Base-by-base conservation (phyloP, 352 stramenopile species). In the Pseudoperonospora humuli region DNA sequence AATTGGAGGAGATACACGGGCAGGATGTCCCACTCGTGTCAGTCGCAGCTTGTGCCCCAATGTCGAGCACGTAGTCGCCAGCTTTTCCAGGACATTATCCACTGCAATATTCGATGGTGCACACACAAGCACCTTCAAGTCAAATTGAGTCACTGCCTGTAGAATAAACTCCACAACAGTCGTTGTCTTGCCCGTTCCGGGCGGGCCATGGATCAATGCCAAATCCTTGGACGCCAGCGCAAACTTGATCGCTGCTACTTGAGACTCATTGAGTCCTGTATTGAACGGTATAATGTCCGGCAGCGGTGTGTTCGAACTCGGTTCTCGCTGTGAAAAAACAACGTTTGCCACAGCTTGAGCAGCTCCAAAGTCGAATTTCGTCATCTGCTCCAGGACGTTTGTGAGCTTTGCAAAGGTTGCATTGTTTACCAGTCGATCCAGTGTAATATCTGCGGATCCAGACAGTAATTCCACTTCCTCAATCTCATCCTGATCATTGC, bases 71-170 rank as follows among this genome's bases (percentile, higher is more conserved):
- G 58, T 58, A 19, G 40, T 62, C 3, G 93, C 84, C 1, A 98
- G 50, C 29, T 96, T 92, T 62, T 98, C 91, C 26, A 98, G 65
- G 6, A 99, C 78, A 63, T 98, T 98, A 70, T 99, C 96, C 10
- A 99, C 96, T 2, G 95, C 96, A 26, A 99, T 95, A 70, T 99
- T 99, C 32, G 92, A 98, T 23, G 96, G 95, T 45, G 96, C 96
- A 39, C 89, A 97, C 3, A 98, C 94, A 14, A 99, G 70, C 11
- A 99, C 83, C 46, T 91, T 93, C 56, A 90, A 79, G 4, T 85
- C 46, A 42, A 81, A 84, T 10, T 59, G 56, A 20, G 71, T 57
- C 8, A 98, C 91, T 10, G 86, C 88, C 59, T 98, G 95, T 11
- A 83, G 53, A 47, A 99, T 97, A 15, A 99, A 75, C 57, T 98